Evolutionary conservation across 306 rosid species (phyloP), one percentile per base, ranked within the genome.

Genomic region (Canavalia ensiformis): DNA sequence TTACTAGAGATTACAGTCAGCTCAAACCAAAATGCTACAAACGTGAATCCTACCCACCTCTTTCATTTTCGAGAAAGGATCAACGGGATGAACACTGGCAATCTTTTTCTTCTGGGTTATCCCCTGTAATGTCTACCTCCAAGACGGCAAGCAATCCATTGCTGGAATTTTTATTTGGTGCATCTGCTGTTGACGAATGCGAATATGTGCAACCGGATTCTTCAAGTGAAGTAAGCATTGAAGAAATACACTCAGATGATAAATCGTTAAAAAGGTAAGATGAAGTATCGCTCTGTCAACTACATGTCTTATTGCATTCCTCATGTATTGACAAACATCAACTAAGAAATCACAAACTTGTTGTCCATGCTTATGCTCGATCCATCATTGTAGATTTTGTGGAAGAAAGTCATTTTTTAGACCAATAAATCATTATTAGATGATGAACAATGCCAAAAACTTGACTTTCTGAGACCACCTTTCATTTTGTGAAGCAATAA

Each of bases 1-100:
- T 91, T 29, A 91, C 90, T 65, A 59, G 75, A 71, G 80, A 78
- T 84, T 86, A 91, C 94, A 85, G 87, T 76, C 86, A 81, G 71
- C 82, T 87, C 72, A 89, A 80, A 81, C 84, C 88, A 68, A 87
- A 82, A 78, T 68, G 58, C 79, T 63, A 47, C 57, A 89, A 85
- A 72, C 82, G 54, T 59, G 95, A 89, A 66, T 69, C 78, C n/a
- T 82, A 77, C 62, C 81, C 81, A 59, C 58, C 77, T 62, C 84
- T 44, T 80, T 84, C 91, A 59, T 76, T 86, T 81, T 84, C 89
- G 11, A 89, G 77, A 60, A 89, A 89, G 84, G 87, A 82, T 56
- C 78, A 64, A n/a, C 73, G 29, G 18, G 89, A 87, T 69, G 91
- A 44, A 78, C 84, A 28, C 52, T 51, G 81, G 67, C 86, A 13